A percentile compares a stretch with the other conserved stretches of the same genome.
Conservation (phyloP, 2,329 filamentous ascomycete genomes). For the Cladosporium colombiae region DNA sequence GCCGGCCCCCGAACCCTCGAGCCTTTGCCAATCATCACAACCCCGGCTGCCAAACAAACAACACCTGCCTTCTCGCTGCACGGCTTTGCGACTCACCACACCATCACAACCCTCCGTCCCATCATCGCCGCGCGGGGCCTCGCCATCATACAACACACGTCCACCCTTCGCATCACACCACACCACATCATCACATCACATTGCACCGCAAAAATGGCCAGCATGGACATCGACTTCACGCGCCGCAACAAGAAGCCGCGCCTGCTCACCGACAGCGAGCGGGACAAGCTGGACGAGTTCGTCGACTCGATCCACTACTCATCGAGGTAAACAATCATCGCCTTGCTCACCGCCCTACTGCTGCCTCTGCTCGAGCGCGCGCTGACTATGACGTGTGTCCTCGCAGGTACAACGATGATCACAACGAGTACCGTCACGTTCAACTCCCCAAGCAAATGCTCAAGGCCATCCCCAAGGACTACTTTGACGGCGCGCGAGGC, state of each 20-base stretch:
- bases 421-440: constrained; percentile 96
- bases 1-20: background rate
- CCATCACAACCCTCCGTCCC: background rate
- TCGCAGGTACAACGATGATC: constrained; percentile 82
- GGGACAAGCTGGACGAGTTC: constrained; percentile 83
- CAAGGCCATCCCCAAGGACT: constrained; percentile 92
- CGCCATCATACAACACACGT: background rate
- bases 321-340: constrained; percentile 63
- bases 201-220: constrained; percentile 12
- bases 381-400: background rate
- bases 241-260: constrained; percentile 87
- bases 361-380: background rate
- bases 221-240: constrained; percentile 71
- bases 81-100: background rate
- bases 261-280: constrained; percentile 76
- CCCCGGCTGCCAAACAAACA: constrained; percentile 11
- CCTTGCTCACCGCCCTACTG: constrained; percentile 4
- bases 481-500: constrained; percentile 84
- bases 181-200: background rate
- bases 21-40: constrained; percentile 8
- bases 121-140: constrained; percentile 2
- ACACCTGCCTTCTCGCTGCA: background rate
- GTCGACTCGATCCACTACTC: constrained; percentile 96
- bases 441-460: constrained; percentile 98
- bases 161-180: background rate